Base-by-base conservation (phyloP, 345 rosid species). In the Trapa bicornis region DNA sequence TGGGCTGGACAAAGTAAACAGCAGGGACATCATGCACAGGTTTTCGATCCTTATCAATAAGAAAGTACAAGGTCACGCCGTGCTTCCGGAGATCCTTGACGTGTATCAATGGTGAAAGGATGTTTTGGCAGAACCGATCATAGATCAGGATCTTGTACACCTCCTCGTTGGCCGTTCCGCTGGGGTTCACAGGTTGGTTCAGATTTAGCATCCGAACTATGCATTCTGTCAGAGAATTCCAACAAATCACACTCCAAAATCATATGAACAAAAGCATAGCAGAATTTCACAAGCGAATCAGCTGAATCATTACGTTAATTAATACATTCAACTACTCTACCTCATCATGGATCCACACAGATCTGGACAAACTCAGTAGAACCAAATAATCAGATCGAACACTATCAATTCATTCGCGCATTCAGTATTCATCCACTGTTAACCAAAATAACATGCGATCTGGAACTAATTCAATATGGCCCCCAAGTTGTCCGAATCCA, bases 21-120 rank as follows among this genome's bases (percentile, higher is more conserved):
- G 97, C 96, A 0, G 97, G 97, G 47, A 94, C 96, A 72, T 94
- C 99, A 35, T 73, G 91, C 36, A 89, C 96, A 0, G 88, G 91
- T 52, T 79, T 84, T 16, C 99, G 79, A 61, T 86, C 96, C 77
- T 89, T 91, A 65, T 91, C 99, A 0, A 91, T 77, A 52, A 95
- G 96, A 74, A 91, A 89, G 68, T 87, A 95, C 35, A 95, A 87
- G 22, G 97, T 91, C 33, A 95, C 96, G 10, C 99, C 99, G 17
- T 89, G 96, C 36, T 91, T 89, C 8, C 97, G 91, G 8, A 95
- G 97, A 81, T 91, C 97, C 88, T 95, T 95, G 73, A 95, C 97
- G 63, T 86, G 96, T 69, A 89, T 91, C 88, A 95, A 75, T 0
- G 99, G 96, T n/a, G 99, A 95, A 33, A 95, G 80, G 52, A 95